Evolutionary conservation across 768 basidiomycete genomes (phyloP).

Genomic region (Mycena venus): DNA sequence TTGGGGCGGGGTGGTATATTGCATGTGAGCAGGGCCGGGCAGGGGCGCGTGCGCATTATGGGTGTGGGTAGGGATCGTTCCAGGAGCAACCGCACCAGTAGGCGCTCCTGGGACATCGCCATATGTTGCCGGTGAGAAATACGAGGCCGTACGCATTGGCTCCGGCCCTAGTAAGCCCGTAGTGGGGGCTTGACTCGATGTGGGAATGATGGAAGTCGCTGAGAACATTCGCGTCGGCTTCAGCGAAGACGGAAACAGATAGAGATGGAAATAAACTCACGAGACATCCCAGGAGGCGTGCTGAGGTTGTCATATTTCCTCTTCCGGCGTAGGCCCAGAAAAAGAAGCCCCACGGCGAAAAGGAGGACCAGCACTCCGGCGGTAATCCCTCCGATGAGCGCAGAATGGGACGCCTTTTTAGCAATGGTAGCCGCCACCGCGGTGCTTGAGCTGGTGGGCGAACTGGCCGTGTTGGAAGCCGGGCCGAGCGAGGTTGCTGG

Average conservation of each 20-base stretch:
- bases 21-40: neutral
- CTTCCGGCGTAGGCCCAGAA: constrained; percentile 1
- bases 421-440: neutral
- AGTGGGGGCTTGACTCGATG: no score
- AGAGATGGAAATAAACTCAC: no score
- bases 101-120: no score
- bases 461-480: neutral
- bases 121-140: no score
- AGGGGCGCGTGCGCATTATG: constrained; percentile 13
- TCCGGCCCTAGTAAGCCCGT: no score
- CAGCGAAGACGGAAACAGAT: no score
- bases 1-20: neutral
- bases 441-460: neutral
- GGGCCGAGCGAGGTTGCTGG: neutral
- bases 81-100: no score
- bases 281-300: no score
- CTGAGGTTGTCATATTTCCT: neutral
- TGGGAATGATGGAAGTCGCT: no score
- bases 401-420: constrained; percentile 19
- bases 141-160: no score
- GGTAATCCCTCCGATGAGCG: constrained; percentile 15
- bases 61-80: neutral
- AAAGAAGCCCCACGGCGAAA: neutral
- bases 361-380: constrained; percentile 2
- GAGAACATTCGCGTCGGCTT: no score